Percentiles rank a stretch among this genome's conserved stretches.
Evolutionary conservation across 495 filamentous ascomycete genomes (phyloP).

Genomic region (Evernia prunastri): DNA sequence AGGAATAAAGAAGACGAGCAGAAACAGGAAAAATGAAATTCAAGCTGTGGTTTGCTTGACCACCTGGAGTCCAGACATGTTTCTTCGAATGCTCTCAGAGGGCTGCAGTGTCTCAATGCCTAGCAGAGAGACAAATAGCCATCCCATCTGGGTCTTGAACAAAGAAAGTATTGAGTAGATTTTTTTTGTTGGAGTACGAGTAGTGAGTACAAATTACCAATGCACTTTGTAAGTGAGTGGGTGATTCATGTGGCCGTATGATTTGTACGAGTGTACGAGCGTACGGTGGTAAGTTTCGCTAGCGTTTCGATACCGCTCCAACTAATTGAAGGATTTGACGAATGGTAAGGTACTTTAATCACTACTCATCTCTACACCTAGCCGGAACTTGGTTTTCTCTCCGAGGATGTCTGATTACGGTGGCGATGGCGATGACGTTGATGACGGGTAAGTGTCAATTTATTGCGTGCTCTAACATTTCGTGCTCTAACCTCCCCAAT

Average conservation of each 20-base stretch:
- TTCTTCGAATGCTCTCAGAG: background rate
- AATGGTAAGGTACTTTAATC: background rate
- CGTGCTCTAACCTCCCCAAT: slow-evolving; percentile 4
- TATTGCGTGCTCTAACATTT: background rate
- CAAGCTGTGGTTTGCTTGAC: background rate
- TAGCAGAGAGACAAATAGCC: background rate
- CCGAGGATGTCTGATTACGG: slow-evolving; percentile 76
- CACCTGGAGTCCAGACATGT: background rate
- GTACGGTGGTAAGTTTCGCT: background rate
- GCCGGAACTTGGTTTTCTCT: too few species aligned
- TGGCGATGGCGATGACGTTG: slow-evolving; percentile 59
- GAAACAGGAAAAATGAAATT: slow-evolving; percentile 7
- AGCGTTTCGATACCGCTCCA: background rate
- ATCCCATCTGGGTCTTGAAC: too few species aligned
- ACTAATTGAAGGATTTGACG: background rate
- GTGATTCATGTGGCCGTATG: too few species aligned
- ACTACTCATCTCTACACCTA: background rate
- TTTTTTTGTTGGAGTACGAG: too few species aligned
- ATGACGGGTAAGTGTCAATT: slow-evolving; percentile 42
- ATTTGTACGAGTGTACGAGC: too few species aligned
- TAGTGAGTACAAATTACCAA: too few species aligned
- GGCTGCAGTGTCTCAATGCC: background rate
- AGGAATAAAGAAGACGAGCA: slow-evolving; percentile 40
- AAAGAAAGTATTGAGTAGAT: too few species aligned
- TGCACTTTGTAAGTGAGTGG: too few species aligned